Evolutionary conservation across 805 yeast genomes (phyloP), one percentile per base, ranked within the genome.

Genomic region (Dipodascopsis uninucleata): DNA sequence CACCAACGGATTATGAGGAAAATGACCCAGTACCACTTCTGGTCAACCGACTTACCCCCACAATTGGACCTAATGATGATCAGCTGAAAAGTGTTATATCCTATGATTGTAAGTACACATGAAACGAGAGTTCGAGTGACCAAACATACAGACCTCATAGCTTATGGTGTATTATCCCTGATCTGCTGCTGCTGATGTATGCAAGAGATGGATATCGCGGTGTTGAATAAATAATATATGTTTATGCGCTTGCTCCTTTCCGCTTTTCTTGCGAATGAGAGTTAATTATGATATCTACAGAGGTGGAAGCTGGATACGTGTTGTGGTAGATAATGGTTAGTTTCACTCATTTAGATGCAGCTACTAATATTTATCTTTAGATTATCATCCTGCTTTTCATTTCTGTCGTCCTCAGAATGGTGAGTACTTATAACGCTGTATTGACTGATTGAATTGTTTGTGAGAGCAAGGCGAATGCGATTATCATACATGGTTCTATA

Each of bases 1-100:
- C 97, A 0, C 97, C 98, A 16, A 85, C 94, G 1, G 82, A 90
- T 39, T 93, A 90, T 61, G 70, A 74, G 36, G 72, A 76, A 48
- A 87, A 81, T 39, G 94, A 89, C 42, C 56, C 60, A 2, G 80
- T 93, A 39, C 86, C 90, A 12, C 69, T 93, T 43, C 69, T 83
- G 39, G 98, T 93, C 25, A 93, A 93, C 62, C 94, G 88, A 59
- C 77, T 93, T 57, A 86, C 96, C 0, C 96, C 97, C 12, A 77
- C 87, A 3, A 69, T 76, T 52, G 64, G 62, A 52, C 62, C 59
- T 46, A 71, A 69, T 25, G 57, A 58, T 52, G 45, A 54, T 33
- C 43, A 61, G 26, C 43, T 64, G 37, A 50, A 49, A 36, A 54
- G 64, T 28, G 57, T 69, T 16, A 41, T 65, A 2, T 58, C 74